Evolutionary conservation across 2,329 filamentous ascomycete species (phyloP).

Genomic region (Endocalyx cinctus): DNA sequence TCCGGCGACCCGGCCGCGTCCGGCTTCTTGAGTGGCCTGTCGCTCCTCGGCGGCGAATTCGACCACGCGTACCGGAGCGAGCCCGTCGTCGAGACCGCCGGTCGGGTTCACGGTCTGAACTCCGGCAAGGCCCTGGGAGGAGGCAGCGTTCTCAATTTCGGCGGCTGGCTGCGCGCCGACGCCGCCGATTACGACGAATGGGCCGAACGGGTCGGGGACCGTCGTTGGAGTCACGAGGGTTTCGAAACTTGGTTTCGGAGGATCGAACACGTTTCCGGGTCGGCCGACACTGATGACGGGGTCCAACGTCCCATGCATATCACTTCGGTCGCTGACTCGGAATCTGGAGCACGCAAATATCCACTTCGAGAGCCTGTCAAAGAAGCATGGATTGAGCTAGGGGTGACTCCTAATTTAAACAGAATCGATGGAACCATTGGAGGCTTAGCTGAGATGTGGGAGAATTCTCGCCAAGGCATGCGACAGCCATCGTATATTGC

Average conservation of each 20-base stretch:
- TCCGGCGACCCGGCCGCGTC: conserved; percentile 13
- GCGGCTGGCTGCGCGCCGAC: conserved; percentile 21
- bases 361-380: conserved; percentile 31
- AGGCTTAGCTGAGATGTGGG: conserved; percentile 28
- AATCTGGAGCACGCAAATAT: conserved; percentile 27
- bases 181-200: conserved; percentile 22
- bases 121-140: conserved; percentile 21
- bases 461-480: conserved; percentile 14
- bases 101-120: conserved; percentile 14
- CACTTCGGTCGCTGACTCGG: conserved; percentile 21
- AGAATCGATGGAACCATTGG: conserved; percentile 25
- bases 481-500: conserved; percentile 15
- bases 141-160: conserved; percentile 20
- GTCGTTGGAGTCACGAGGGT: conserved; percentile 39
- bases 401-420: conserved; percentile 24
- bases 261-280: conserved; percentile 26
- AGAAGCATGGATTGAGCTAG: conserved; percentile 37
- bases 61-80: conserved; percentile 20
- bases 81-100: conserved; percentile 10
- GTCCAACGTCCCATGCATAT: conserved; percentile 32
- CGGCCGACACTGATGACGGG: conserved; percentile 28
- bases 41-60: conserved; percentile 16
- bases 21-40: conserved; percentile 16
- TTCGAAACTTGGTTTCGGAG: conserved; percentile 42
- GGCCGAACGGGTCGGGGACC: conserved; percentile 13